Percentiles rank a stretch among this genome's conserved stretches.
Conservation (phyloP, 306 rosid genomes). For the Ormosia emarginata region DNA sequence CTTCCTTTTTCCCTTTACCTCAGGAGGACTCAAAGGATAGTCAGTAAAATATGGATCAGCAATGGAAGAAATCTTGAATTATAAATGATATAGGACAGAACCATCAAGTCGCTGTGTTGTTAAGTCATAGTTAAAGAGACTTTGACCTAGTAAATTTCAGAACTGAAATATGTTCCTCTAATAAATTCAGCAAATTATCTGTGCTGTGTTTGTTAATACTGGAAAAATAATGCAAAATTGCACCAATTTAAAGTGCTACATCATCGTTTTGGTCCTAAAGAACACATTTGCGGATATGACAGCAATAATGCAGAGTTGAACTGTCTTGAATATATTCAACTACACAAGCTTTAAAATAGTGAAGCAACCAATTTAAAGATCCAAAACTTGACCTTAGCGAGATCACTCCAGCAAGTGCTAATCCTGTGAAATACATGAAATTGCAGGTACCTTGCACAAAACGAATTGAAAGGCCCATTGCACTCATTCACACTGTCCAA, state of each 20-base stretch:
- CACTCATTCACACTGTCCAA: not conserved
- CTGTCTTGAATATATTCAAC: too few relatives aligned
- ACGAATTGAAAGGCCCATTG: not conserved
- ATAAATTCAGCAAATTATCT: not conserved
- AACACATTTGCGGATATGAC: too few relatives aligned
- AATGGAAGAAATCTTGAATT: conserved; percentile 8
- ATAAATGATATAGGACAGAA: not conserved
- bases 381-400: too few relatives aligned
- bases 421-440: not conserved
- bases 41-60: conserved; percentile 34
- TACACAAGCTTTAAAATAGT: too few relatives aligned
- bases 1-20: conserved; percentile 46
- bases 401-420: too few relatives aligned
- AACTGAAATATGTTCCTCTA: not conserved
- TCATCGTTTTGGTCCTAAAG: too few relatives aligned
- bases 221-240: not conserved
- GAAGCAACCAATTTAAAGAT: too few relatives aligned
- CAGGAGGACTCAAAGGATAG: conserved; percentile 57
- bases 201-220: not conserved
- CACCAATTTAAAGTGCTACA: too few relatives aligned
- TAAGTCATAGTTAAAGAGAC: not conserved
- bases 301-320: too few relatives aligned
- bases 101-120: not conserved
- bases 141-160: not conserved
- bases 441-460: not conserved